These are phyloP conservation scores for Nakazawaea ishiwadae DNA, from an alignment of 805 yeast genomes.

Conservation along the genomic window DNA sequence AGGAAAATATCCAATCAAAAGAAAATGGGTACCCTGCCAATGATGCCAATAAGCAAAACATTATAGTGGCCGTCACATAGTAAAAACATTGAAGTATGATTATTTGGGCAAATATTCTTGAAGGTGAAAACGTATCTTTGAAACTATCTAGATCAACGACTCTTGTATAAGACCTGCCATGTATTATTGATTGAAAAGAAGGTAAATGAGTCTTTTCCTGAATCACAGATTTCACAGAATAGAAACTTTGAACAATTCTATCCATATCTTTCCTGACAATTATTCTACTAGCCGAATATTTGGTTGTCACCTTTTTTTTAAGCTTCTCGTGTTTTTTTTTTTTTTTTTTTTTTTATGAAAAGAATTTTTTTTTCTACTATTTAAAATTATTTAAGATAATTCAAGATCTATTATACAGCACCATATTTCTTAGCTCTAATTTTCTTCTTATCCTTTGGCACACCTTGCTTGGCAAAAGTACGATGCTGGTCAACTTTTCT, in stretches of 20 bases:
- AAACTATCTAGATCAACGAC: conserved; percentile 22
- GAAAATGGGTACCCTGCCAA: conserved; percentile 69
- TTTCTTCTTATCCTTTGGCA: conserved; percentile 24
- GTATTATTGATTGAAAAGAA: neutral
- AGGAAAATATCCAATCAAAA: conserved; percentile 71
- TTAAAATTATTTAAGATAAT: neutral
- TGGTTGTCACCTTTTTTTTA: neutral
- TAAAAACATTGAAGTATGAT: conserved; percentile 73
- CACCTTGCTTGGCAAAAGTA: conserved; percentile 29
- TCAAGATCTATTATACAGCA: neutral
- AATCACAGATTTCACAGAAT: neutral
- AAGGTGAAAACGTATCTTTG: conserved; percentile 40
- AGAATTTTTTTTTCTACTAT: conserved; percentile 16
- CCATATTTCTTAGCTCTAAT: conserved; percentile 15
- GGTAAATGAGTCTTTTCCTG: neutral
- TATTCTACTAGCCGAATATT: no score
- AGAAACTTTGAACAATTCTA: neutral
- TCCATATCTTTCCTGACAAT: conserved; percentile 4
- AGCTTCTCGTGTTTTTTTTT: conserved; percentile 1
- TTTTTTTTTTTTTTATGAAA: conserved; percentile 15
- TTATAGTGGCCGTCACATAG: conserved; percentile 63
- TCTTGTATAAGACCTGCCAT: conserved; percentile 4
- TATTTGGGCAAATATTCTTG: conserved; percentile 64
- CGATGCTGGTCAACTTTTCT: conserved; percentile 49
- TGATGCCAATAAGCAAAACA: conserved; percentile 61